Evolutionary conservation across 202 grass and related monocot genomes (phyloP).

Genomic region (Zoysia matrella): DNA sequence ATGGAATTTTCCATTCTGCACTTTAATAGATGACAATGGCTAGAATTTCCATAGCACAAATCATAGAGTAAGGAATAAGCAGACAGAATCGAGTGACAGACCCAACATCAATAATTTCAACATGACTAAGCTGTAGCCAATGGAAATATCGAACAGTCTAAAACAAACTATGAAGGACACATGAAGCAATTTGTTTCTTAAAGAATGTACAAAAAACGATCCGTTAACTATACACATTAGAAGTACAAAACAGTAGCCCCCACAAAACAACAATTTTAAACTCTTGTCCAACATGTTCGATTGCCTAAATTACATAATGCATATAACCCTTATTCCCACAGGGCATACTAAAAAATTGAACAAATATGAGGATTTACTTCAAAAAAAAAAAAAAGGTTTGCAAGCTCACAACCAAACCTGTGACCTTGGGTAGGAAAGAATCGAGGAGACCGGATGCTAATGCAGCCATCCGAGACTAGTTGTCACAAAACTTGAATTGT

Average conservation of each 20-base stretch:
- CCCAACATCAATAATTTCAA: constrained; percentile 33
- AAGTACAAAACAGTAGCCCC: constrained; percentile 22
- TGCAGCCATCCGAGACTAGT: constrained; percentile 30
- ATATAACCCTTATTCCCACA: constrained; percentile 37
- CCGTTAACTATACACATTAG: not conserved
- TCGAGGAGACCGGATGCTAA: constrained; percentile 46
- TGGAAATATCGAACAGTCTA: no score
- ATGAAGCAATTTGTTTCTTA: not conserved
- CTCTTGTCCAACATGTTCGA: constrained; percentile 61
- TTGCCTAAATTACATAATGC: constrained; percentile 58
- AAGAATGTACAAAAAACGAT: constrained; percentile 1
- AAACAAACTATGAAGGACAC: not conserved
- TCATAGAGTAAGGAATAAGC: constrained; percentile 4
- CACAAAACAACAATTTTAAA: constrained; percentile 33
- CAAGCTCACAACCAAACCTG: constrained; percentile 81
- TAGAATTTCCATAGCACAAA: constrained; percentile 5
- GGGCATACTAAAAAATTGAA: constrained; percentile 44
- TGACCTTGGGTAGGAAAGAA: constrained; percentile 57
- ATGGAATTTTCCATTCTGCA: not conserved
- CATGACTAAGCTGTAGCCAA: constrained; percentile 21
- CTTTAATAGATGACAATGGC: not conserved
- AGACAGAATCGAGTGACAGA: not conserved
- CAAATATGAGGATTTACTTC: constrained; percentile 34
- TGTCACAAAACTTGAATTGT: constrained; percentile 23
- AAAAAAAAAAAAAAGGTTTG: constrained; percentile 11